phyloP scores from a whole-genome alignment of 176 grass and related monocot species.

The sorghum (Sorghum bicolor) region Sorghum_bicolor_NCBIv3 NC_012870.2:15018001-15018500 shows the following conservation, averaged over 20 bases:
- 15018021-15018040: not conserved
- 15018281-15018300: constrained; percentile 50
- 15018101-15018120: constrained; percentile 94
- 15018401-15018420: not conserved
- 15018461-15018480: no score
- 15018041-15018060: not conserved
- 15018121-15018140: constrained; percentile 96
- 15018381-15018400: constrained; percentile 11
- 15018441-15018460: no score
- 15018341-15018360: not conserved
- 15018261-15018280: constrained; percentile 85
- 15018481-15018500: not conserved
- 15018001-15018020: not conserved
- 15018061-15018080: constrained; percentile 50
- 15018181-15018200: constrained; percentile 95
- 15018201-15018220: constrained; percentile 87
- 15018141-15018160: constrained; percentile 89
- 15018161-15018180: constrained; percentile 60
- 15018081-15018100: constrained; percentile 91
- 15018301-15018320: constrained; percentile 5
- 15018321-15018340: not conserved
- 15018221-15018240: constrained; percentile 90
- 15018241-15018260: constrained; percentile 97
- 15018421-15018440: no score
- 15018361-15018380: constrained; percentile 10